Evolutionary conservation across 345 rosid genomes (phyloP), one percentile per base, ranked within the genome.

Genomic region (Excoecaria agallocha): DNA sequence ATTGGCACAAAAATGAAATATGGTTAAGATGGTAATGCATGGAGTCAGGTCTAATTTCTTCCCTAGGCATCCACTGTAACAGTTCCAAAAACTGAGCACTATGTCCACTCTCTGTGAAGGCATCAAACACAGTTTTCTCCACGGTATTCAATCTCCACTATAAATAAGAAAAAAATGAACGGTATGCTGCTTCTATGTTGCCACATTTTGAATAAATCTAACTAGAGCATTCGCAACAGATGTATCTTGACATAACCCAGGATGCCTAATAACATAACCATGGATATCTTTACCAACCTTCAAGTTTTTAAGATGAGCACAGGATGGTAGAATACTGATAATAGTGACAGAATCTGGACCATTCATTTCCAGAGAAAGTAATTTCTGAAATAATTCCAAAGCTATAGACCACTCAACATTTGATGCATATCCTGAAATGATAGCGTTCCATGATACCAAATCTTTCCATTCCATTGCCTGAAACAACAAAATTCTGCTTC

Each of bases 371-470:
- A 71, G 25, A 50, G 71, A 66, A 66, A 90, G 79, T 69, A 90
- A 77, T 73, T 86, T 84, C 0, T 56, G 82, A 83, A 91, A 91
- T 52, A 85, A 70, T 52, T 79, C 74, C 83, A 93, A 81, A 66
- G 93, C 93, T 77, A 81, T 84, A 68, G 72, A 77, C 90, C 88
- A 90, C 75, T 85, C 82, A 66, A 82, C 82, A 61, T 88, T 89
- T 69, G 88, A 84, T 69, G 86, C 89, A 77, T 83, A 89, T 63
- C 98, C 97, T 2, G 93, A 85, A 75, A 91, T 87, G 61, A 89
- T 77, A 73, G 93, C 88, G 45, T 93, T 93, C 98, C 98, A 93
- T 12, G 98, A 86, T 73, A 93, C 87, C 86, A 89, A 81, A 86
- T 93, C 97, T 85, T 84, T 88, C 45, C 67, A 79, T 78, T 74